These are phyloP conservation scores for Sclerospora graminicola DNA, from an alignment of 352 stramenopile species.

Conservation along the genomic window DNA sequence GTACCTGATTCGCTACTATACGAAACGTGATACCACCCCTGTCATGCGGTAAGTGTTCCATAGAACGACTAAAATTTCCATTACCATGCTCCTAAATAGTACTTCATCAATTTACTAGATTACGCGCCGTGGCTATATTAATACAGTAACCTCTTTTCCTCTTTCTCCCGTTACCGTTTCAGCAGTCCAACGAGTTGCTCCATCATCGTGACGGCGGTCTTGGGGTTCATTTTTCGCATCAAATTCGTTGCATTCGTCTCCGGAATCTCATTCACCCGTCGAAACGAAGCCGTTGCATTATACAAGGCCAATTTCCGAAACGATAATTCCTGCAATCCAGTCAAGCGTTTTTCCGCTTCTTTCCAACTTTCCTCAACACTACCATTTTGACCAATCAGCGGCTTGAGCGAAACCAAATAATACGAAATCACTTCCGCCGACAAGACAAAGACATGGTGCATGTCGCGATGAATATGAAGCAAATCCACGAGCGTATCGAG, in stretches of 20 bases:
- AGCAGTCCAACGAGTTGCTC: slow-evolving; percentile 35
- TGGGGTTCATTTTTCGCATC: slow-evolving; percentile 62
- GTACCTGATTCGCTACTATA: no score
- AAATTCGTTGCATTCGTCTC: slow-evolving; percentile 28
- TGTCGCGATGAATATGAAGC: slow-evolving; percentile 91
- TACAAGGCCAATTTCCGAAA: slow-evolving; percentile 49
- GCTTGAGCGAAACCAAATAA: slow-evolving; percentile 32
- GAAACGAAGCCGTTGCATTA: slow-evolving; percentile 30
- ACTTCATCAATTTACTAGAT: no score
- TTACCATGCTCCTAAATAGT: no score
- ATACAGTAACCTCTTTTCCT: neutral
- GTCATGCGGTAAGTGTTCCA: no score
- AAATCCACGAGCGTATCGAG: slow-evolving; percentile 89
- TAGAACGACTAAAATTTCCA: no score
- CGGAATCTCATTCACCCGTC: slow-evolving; percentile 13
- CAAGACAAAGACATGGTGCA: slow-evolving; percentile 73
- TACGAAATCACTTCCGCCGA: slow-evolving; percentile 49
- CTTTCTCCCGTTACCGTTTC: slow-evolving; percentile 12
- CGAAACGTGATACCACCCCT: no score
- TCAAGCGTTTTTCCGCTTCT: slow-evolving; percentile 42
- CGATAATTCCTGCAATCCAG: slow-evolving; percentile 37
- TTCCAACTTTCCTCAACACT: slow-evolving; percentile 31
- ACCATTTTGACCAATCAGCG: slow-evolving; percentile 11
- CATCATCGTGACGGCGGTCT: slow-evolving; percentile 43
- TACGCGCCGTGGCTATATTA: no score